Evolutionary conservation across 805 yeast species (phyloP).

Genomic region (Sporopachydermia lactativora): DNA sequence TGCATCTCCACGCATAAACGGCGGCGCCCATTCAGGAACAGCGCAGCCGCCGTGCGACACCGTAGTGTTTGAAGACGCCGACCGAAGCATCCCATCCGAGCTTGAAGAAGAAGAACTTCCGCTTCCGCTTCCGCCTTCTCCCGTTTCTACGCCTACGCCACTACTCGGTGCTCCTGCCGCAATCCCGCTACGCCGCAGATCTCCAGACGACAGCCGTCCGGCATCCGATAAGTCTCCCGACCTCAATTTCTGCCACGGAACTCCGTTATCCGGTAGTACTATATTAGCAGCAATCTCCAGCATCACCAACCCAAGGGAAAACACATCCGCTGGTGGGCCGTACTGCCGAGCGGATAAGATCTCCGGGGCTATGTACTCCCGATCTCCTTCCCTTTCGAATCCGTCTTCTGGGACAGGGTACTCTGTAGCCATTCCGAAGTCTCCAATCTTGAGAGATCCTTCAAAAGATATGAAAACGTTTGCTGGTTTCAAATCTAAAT

Average conservation of each 20-base stretch:
- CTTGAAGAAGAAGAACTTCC: not conserved
- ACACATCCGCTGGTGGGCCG: constrained; percentile 87
- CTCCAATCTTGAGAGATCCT: constrained; percentile 88
- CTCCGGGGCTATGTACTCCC: constrained; percentile 97
- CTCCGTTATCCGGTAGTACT: constrained; percentile 87
- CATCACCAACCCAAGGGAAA: constrained; percentile 86
- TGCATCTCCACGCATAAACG: constrained; percentile 59
- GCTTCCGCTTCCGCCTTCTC: no score
- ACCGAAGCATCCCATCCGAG: not conserved
- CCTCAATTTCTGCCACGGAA: constrained; percentile 90
- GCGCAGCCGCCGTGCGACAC: constrained; percentile 8
- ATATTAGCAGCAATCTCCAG: constrained; percentile 95
- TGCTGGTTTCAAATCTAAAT: constrained; percentile 90
- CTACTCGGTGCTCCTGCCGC: not conserved
- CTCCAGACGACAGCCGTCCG: constrained; percentile 68
- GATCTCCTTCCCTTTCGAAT: constrained; percentile 91
- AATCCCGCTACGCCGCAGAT: constrained; percentile 26
- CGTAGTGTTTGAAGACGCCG: not conserved
- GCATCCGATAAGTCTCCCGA: constrained; percentile 95
- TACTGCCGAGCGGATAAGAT: constrained; percentile 70
- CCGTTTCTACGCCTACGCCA: not conserved
- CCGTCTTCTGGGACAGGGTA: constrained; percentile 39
- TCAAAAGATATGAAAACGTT: constrained; percentile 90
- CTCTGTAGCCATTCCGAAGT: constrained; percentile 87
- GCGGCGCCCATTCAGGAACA: constrained; percentile 81